phyloP scores from a whole-genome alignment of 2,329 filamentous ascomycete species.

The Phyllachora maydis region DNA sequence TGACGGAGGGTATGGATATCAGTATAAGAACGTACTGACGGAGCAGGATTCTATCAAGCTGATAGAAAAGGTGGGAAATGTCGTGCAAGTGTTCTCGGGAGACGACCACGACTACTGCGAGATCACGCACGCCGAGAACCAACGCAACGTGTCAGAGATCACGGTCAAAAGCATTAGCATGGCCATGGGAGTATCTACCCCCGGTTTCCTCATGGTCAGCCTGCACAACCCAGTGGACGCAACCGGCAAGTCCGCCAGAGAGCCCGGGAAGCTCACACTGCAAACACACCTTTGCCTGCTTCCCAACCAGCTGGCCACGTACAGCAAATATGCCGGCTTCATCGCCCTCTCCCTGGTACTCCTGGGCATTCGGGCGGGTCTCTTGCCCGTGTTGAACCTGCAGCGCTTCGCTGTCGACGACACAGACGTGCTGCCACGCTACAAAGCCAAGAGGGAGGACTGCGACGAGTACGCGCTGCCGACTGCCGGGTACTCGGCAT shows the following conservation, averaged over 20 bases:
- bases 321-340: slow-evolving; percentile 55
- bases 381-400: slow-evolving; percentile 32
- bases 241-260: slow-evolving; percentile 23
- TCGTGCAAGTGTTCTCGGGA: slow-evolving; percentile 76
- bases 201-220: slow-evolving; percentile 74
- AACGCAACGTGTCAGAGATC: slow-evolving; percentile 53
- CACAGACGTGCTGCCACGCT: slow-evolving; percentile 19
- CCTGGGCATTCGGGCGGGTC: slow-evolving; percentile 30
- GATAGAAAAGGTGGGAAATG: slow-evolving; percentile 58
- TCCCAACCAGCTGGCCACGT: slow-evolving; percentile 82
- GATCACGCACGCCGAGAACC: slow-evolving; percentile 52
- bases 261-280: slow-evolving; percentile 34
- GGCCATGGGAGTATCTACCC: slow-evolving; percentile 84
- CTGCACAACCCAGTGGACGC: slow-evolving; percentile 78
- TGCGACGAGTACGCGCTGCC: slow-evolving; percentile 14
- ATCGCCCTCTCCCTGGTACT: slow-evolving; percentile 28
- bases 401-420: slow-evolving; percentile 28
- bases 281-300: slow-evolving; percentile 83
- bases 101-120: slow-evolving; percentile 99
- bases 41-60: slow-evolving; percentile 56
- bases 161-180: slow-evolving; percentile 91
- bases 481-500: slow-evolving; percentile 12
- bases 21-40: slow-evolving; percentile 89
- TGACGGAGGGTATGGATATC: slow-evolving; percentile 60
- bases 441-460: slow-evolving; percentile 32